Conservation (phyloP, 2,329 filamentous ascomycete genomes). For the Aspergillus sp. region DNA sequence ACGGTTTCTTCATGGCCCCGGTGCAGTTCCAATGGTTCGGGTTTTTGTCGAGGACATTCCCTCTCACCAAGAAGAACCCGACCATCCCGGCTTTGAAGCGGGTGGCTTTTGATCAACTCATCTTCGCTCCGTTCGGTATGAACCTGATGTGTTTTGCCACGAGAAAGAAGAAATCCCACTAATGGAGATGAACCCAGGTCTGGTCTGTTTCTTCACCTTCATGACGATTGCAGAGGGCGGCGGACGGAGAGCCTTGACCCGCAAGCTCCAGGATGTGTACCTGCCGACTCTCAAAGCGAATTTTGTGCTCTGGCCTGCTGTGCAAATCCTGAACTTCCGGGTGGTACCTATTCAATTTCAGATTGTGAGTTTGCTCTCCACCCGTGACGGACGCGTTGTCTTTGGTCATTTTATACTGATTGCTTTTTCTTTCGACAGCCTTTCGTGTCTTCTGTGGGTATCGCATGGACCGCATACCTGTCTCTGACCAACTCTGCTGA, state of each 20-base stretch:
- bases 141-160: background rate
- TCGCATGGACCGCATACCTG: conserved; percentile 96
- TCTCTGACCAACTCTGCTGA: conserved; percentile 87
- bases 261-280: conserved; percentile 93
- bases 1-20: conserved; percentile 94
- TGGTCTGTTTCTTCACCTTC: conserved; percentile 86
- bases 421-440: conserved; percentile 55
- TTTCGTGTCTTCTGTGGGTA: conserved; percentile 92
- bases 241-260: conserved; percentile 70
- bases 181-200: conserved; percentile 46
- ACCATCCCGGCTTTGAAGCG: conserved; percentile 81
- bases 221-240: conserved; percentile 97
- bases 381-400: background rate
- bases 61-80: conserved; percentile 72
- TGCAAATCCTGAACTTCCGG: conserved; percentile 95
- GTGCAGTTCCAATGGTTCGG: conserved; percentile 95
- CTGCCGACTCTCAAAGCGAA: conserved; percentile 93
- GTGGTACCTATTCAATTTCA: conserved; percentile 94
- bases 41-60: conserved; percentile 78
- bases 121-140: conserved; percentile 84
- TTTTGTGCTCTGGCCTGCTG: conserved; percentile 89
- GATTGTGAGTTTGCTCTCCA: conserved; percentile 65
- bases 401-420: background rate
- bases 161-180: conserved; percentile 10
- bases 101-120: conserved; percentile 85